phyloP scores from a whole-genome alignment of 495 filamentous ascomycete genomes.

The Penicillium riverlandense region DNA sequence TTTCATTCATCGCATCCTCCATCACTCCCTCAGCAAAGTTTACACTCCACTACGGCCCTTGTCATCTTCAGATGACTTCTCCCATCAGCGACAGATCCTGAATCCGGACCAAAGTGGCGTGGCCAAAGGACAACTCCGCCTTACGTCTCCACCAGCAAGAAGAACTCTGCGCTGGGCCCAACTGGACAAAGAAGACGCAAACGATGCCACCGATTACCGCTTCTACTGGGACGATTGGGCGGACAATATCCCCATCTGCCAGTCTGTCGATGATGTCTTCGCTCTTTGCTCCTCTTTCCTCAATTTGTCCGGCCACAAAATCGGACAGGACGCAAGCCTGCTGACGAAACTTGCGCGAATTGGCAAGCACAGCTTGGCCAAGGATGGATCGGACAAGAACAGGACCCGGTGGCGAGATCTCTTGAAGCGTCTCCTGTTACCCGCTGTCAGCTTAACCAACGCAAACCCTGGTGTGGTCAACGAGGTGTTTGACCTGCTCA shows the following conservation, averaged over 20 bases:
- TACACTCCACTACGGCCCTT: constrained; percentile 49
- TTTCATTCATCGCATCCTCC: constrained; percentile 76
- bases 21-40: constrained; percentile 68
- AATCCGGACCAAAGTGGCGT: constrained; percentile 56
- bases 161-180: constrained; percentile 71
- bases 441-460: constrained; percentile 74
- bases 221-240: constrained; percentile 99
- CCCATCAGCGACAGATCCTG: constrained; percentile 41
- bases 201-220: constrained; percentile 67
- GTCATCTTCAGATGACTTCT: constrained; percentile 26
- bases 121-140: constrained; percentile 57
- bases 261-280: constrained; percentile 84
- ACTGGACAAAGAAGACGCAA: constrained; percentile 64
- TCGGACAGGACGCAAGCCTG: constrained; percentile 75
- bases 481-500: constrained; percentile 76
- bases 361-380: constrained; percentile 62
- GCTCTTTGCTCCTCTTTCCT: constrained; percentile 77
- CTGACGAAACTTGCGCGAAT: constrained; percentile 75
- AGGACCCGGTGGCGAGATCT: constrained; percentile 68
- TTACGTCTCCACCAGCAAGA: constrained; percentile 46
- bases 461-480: constrained; percentile 76
- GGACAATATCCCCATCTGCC: constrained; percentile 86
- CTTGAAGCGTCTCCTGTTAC: constrained; percentile 73
- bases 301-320: constrained; percentile 76
- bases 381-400: constrained; percentile 65